Base-by-base conservation (phyloP, 768 basidiomycete genomes). In the Trametes punicea region DNA sequence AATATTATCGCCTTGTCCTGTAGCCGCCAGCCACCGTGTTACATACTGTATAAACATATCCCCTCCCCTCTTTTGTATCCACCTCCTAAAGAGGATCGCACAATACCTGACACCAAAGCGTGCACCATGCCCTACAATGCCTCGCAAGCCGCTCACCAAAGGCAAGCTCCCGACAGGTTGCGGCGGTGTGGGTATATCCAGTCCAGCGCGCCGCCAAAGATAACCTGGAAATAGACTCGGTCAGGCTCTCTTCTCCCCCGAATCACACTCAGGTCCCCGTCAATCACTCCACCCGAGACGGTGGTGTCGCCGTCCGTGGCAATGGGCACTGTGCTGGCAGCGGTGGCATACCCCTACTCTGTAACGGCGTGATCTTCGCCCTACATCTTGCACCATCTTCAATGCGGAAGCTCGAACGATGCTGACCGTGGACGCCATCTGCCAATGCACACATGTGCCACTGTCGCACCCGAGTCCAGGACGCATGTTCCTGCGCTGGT, bases 181-280 rank as follows among this genome's bases (percentile, higher is more conserved):
- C 50, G 42, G 56, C 45, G 39, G 50, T 38, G 41, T 40, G 45
- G 36, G 10, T 29, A 18, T 34, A 26, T 26, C 42, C 30, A 54
- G 23, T 26, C 44, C 34, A 46, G 20, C 50, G 33, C 30, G 46
- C 50, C 41, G 9, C 52, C 20, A 57, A 51, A 51, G 34, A 57
- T 51, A 46, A 26, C 42, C 44, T 46, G 36, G 36, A 51, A 57
- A 57, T 51, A 57, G 56, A 40, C 56, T 57, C 56, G 50, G 48
- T n/a, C n/a, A 56, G 47, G 46, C 41, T 51, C 51, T 49, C 45
- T 25, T 46, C 46, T 46, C 56, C 48, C 31, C 25, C 31, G 20
- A 52, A 52, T 21, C n/a, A 16, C 51, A 6, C 30, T 7, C 30
- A 38, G 34, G 34, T n/a, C n/a, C 44, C 44, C 34, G 25, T 23